Conservation (phyloP, 2,329 filamentous ascomycete species). For the Colletotrichum echinochloae region DNA sequence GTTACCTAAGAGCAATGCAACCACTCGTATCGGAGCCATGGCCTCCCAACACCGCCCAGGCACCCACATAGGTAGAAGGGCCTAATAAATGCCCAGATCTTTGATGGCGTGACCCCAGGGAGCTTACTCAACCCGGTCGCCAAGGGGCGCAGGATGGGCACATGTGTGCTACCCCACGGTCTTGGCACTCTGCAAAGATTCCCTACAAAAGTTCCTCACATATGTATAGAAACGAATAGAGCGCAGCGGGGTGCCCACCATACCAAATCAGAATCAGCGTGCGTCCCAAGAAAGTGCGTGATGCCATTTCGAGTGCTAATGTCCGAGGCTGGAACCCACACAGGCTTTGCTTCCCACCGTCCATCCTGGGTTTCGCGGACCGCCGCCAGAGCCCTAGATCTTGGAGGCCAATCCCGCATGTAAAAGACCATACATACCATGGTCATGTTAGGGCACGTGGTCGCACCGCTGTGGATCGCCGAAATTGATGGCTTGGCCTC, state of each 20-base stretch:
- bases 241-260: background rate
- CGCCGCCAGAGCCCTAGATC: slow-evolving; percentile 10
- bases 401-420: background rate
- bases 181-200: slow-evolving; percentile 28
- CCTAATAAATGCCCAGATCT: background rate
- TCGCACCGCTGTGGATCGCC: background rate
- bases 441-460: slow-evolving; percentile 5
- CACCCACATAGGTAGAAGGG: background rate
- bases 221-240: background rate
- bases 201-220: slow-evolving; percentile 30
- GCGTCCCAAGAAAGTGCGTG: background rate
- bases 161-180: background rate
- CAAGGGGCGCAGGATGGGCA: background rate
- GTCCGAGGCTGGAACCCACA: slow-evolving; percentile 26
- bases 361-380: background rate
- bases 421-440: too few species aligned
- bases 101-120: background rate
- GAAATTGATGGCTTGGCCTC: background rate
- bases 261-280: background rate
- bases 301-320: slow-evolving; percentile 24
- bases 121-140: background rate
- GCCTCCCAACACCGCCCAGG: background rate
- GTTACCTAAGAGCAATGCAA: too few species aligned
- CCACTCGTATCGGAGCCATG: background rate
- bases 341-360: background rate